Base-by-base conservation (phyloP, 805 yeast genomes). In the Grigorovia humatica region DNA sequence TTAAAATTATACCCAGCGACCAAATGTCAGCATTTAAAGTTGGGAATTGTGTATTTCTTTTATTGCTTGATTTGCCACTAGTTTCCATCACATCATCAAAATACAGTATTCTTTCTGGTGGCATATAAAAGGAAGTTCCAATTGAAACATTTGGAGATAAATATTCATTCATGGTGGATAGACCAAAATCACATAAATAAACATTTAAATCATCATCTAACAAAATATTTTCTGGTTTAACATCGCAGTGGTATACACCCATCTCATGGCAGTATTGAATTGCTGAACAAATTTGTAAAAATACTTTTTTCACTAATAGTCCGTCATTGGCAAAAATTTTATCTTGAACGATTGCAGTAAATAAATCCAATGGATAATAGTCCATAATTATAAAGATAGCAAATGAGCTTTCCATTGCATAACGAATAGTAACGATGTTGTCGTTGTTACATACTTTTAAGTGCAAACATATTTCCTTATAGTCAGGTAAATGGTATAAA, bases 191-290 rank as follows among this genome's bases (percentile, higher is more conserved):
- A 42, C 95, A 68, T 12, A 91, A 54, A 84, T 73, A 55, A 76
- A 77, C 54, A 83, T 71, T 51, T 70, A 75, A 51, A 75, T 66
- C 52, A 81, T 88, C 59, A 77, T 74, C 62, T 68, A 90, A 81
- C 59, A 93, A 73, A 51, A 93, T 77, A 71, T 93, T 93, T 67
- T 93, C 98, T 7, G 99, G 99, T 71, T 93, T 93, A 58, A 90
- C 80, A 68, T 90, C 98, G 64, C 97, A 86, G 64, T 90, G 98
- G 65, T 83, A 91, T 38, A 91, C 81, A n/a, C 87, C 85, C 57
- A 78, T 79, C 1, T 83, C 75, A 67, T 91, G 98, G 62, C 95
- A 86, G 70, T 83, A 85, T 56, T 80, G 78, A 50, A 90, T 76
- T 7, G 91, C 96, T 54, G 90, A 86, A 46, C 91, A 73, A 66